A percentile compares a stretch with the other conserved stretches of the same genome.
phyloP scores from a whole-genome alignment of 768 basidiomycete species.

The Leccinum fibrillosum region DNA sequence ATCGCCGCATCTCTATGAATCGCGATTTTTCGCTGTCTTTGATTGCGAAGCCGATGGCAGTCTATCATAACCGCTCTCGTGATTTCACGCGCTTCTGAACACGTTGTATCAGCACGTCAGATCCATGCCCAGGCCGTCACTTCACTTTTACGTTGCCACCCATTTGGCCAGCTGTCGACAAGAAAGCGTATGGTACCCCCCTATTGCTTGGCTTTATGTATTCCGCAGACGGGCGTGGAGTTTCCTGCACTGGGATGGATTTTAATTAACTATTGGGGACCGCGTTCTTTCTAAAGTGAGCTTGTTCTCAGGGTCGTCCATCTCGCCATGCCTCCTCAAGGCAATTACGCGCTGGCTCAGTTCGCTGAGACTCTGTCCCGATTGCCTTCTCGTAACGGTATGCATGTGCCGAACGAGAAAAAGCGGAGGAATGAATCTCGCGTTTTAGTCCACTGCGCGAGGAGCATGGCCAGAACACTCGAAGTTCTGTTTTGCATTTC shows the following conservation, averaged over 20 bases:
- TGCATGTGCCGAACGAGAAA: conserved; percentile 31
- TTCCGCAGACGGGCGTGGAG: conserved; percentile 35
- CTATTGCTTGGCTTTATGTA: conserved; percentile 35
- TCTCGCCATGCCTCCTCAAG: conserved; percentile 32
- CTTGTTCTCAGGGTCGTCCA: conserved; percentile 26
- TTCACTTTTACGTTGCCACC: conserved; percentile 33
- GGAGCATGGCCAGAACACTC: conserved; percentile 35
- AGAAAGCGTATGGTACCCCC: conserved; percentile 24
- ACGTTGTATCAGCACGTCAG: conserved; percentile 36
- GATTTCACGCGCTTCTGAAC: conserved; percentile 35
- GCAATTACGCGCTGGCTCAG: conserved; percentile 36
- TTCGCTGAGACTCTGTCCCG: conserved; percentile 33
- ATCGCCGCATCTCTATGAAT: conserved; percentile 17
- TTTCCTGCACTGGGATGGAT: conserved; percentile 31
- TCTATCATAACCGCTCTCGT: conserved; percentile 32
- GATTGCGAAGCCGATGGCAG: conserved; percentile 28
- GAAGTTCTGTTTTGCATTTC: conserved; percentile 33
- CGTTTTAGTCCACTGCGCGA: conserved; percentile 31
- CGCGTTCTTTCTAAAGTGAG: conserved; percentile 20
- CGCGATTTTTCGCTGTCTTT: conserved; percentile 20
- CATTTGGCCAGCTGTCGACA: conserved; percentile 17
- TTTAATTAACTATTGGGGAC: conserved; percentile 32
- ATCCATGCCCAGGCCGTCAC: conserved; percentile 28
- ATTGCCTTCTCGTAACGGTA: conserved; percentile 32
- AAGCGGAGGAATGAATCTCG: conserved; percentile 35